These are phyloP conservation scores for Porcisia deanei DNA, from an alignment of 208 protist genomes.

Conservation along the genomic window DNA sequence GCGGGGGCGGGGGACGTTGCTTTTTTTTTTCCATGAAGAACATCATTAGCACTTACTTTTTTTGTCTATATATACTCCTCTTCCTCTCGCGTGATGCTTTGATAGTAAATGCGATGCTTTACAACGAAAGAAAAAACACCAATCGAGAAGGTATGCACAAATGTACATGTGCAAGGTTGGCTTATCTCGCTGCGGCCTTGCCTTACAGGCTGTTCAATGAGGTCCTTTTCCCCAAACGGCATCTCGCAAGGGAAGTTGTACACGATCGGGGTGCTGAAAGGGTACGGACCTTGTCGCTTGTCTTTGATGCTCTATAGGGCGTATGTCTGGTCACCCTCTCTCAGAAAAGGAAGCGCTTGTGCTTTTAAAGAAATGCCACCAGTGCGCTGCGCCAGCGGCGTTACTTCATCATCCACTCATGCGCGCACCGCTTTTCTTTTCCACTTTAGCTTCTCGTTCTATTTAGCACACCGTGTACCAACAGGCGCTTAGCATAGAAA, in stretches of 20 bases:
- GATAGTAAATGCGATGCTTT: neutral
- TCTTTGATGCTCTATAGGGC: neutral
- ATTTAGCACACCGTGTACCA: neutral
- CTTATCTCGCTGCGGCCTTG: neutral
- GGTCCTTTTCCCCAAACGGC: neutral
- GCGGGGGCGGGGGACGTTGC: neutral
- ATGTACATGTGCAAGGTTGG: neutral
- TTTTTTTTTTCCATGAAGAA: too few species aligned
- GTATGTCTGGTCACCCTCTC: neutral
- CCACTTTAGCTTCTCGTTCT: neutral
- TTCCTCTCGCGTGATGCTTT: neutral
- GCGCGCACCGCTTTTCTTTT: neutral
- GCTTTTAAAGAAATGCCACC: neutral
- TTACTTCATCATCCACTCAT: neutral
- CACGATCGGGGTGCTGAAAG: neutral
- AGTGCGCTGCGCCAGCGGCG: neutral
- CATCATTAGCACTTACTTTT: conserved; percentile 4
- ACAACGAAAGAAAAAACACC: neutral
- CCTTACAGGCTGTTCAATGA: neutral
- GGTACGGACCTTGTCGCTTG: neutral
- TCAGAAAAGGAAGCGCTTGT: neutral
- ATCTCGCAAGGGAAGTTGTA: neutral
- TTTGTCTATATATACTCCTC: neutral
- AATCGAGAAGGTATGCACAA: neutral
- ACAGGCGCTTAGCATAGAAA: neutral